A percentile compares a stretch with the other conserved stretches of the same genome.
Evolutionary conservation across 2,329 filamentous ascomycete species (phyloP).

Genomic region (Fusarium robinianum): DNA sequence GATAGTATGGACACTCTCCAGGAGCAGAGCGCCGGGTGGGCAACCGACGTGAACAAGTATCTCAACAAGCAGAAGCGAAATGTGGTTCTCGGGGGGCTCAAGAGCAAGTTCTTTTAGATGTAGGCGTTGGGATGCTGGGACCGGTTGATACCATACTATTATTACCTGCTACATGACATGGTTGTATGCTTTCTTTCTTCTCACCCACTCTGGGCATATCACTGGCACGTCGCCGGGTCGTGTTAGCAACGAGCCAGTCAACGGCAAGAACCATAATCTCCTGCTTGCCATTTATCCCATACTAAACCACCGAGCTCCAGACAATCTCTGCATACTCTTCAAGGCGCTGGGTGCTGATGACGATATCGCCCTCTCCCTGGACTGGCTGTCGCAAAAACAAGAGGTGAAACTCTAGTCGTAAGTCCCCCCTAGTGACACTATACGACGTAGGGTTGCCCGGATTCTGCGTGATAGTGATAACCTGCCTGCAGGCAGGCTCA

Average conservation of each 20-base stretch:
- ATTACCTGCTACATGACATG: too few relatives aligned
- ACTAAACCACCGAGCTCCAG: neutral
- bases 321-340: neutral
- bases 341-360: neutral
- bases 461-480: neutral
- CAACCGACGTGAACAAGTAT: conserved; percentile 86
- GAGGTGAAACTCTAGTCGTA: too few relatives aligned
- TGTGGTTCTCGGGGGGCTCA: conserved; percentile 71
- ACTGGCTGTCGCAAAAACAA: neutral
- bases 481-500: neutral
- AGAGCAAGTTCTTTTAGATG: conserved; percentile 60
- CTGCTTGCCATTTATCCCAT: too few relatives aligned
- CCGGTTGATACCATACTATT: too few relatives aligned
- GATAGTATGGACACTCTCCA: conserved; percentile 85
- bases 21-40: conserved; percentile 80
- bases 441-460: too few relatives aligned
- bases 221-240: too few relatives aligned
- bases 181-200: too few relatives aligned
- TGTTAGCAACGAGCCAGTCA: too few relatives aligned
- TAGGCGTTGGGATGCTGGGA: too few relatives aligned
- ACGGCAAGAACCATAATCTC: too few relatives aligned
- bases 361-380: neutral
- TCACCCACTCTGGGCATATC: too few relatives aligned
- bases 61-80: conserved; percentile 87
- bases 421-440: too few relatives aligned